Conservation (phyloP, 2,329 filamentous ascomycete species). For the Colletotrichum coccodes region DNA sequence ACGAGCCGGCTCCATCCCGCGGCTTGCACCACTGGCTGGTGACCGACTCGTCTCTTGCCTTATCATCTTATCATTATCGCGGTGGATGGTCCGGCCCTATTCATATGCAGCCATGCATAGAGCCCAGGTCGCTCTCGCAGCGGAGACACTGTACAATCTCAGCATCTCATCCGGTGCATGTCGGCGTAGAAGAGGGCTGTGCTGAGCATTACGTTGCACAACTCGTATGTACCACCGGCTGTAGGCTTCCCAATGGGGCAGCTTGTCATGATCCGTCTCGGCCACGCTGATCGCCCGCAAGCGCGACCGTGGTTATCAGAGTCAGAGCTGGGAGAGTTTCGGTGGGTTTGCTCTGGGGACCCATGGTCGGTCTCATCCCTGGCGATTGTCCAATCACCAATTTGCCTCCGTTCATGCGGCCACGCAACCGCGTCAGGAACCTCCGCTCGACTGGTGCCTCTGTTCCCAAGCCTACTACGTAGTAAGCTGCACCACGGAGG, state of each 20-base stretch:
- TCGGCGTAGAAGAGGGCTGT: slow-evolving; percentile 27
- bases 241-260: slow-evolving; percentile 30
- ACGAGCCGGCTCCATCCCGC: slow-evolving; percentile 26
- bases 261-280: slow-evolving; percentile 29
- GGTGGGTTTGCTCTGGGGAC: slow-evolving; percentile 12
- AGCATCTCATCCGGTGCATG: slow-evolving; percentile 26
- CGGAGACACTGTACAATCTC: slow-evolving; percentile 11
- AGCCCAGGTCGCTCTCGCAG: slow-evolving; percentile 8
- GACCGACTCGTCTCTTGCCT: slow-evolving; percentile 17
- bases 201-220: slow-evolving; percentile 33
- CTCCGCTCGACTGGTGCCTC: slow-evolving; percentile 4
- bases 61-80: slow-evolving; percentile 27
- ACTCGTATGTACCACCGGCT: slow-evolving; percentile 23
- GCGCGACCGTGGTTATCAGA: slow-evolving; percentile 10
- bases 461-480: background rate
- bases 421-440: slow-evolving; percentile 16
- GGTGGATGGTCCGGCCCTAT: slow-evolving; percentile 5
- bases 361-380: slow-evolving; percentile 18
- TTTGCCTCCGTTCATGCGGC: slow-evolving; percentile 32
- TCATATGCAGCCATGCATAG: slow-evolving; percentile 8
- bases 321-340: slow-evolving; percentile 22
- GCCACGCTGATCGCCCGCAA: slow-evolving; percentile 21
- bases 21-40: slow-evolving; percentile 22
- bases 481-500: background rate
- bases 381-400: slow-evolving; percentile 25